Percentiles rank a stretch among this genome's conserved stretches.
Evolutionary conservation across 2,329 filamentous ascomycete species (phyloP).

Genomic region (Curvularia hawaiiensis): DNA sequence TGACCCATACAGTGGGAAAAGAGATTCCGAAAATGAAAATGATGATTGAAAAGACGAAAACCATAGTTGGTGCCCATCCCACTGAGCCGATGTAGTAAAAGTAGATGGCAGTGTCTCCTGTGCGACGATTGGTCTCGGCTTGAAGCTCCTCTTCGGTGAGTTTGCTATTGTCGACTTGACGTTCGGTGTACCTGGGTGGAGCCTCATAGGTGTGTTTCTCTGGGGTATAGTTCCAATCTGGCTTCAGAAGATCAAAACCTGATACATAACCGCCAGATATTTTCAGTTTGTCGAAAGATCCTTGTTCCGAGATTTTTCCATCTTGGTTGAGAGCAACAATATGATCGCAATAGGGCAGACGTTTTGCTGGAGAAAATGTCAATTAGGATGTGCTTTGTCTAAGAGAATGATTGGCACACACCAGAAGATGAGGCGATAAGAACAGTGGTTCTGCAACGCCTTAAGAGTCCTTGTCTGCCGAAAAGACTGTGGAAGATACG

Average conservation of each 20-base stretch:
- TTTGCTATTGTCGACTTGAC: conserved; percentile 18
- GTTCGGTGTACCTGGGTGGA: conserved; percentile 38
- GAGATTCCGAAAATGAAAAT: conserved; percentile 44
- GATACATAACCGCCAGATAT: conserved; percentile 40
- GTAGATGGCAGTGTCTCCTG: conserved; percentile 42
- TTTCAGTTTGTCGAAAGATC: conserved; percentile 47
- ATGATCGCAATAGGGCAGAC: conserved; percentile 49
- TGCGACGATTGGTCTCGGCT: conserved; percentile 39
- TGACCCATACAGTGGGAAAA: conserved; percentile 53
- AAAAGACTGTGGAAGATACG: conserved; percentile 55
- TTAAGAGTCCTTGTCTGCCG: conserved; percentile 53
- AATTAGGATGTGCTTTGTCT: neutral
- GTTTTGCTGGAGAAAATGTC: conserved; percentile 26
- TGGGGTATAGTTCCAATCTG: conserved; percentile 40
- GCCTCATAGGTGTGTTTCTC: conserved; percentile 40
- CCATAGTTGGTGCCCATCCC: conserved; percentile 35
- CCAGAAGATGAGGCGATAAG: conserved; percentile 40
- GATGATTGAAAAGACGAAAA: conserved; percentile 39
- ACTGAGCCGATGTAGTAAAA: conserved; percentile 41
- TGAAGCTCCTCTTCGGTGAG: conserved; percentile 40
- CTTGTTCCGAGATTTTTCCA: conserved; percentile 47
- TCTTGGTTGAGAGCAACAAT: conserved; percentile 49
- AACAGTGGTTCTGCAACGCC: conserved; percentile 45
- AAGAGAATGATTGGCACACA: neutral
- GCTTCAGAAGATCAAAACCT: conserved; percentile 40